phyloP scores from a whole-genome alignment of 495 filamentous ascomycete genomes.

The Hypoxylon cercidicola region DNA sequence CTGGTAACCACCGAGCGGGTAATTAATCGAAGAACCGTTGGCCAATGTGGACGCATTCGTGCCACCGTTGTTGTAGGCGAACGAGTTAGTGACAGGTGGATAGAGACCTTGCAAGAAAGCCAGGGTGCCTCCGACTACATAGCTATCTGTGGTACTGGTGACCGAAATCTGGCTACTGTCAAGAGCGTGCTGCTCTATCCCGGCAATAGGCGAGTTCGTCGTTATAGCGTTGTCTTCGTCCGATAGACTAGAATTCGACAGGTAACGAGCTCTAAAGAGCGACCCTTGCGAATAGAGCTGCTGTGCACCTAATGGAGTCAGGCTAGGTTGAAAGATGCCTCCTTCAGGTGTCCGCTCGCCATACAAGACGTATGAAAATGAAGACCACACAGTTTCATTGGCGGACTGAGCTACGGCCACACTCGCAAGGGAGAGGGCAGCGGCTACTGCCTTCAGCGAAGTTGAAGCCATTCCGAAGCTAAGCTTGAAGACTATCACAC shows the following conservation, averaged over 20 bases:
- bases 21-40: slow-evolving; percentile 48
- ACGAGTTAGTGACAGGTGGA: slow-evolving; percentile 46
- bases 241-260: slow-evolving; percentile 37
- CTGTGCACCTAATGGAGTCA: slow-evolving; percentile 57
- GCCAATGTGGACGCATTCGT: slow-evolving; percentile 40
- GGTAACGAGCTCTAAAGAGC: slow-evolving; percentile 51
- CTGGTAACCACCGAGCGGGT: slow-evolving; percentile 54
- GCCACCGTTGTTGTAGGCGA: slow-evolving; percentile 45
- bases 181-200: slow-evolving; percentile 48
- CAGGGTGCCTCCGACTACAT: slow-evolving; percentile 46
- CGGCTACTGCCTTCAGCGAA: slow-evolving; percentile 19
- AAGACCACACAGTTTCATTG: slow-evolving; percentile 58
- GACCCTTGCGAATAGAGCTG: slow-evolving; percentile 52
- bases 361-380: slow-evolving; percentile 52
- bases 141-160: slow-evolving; percentile 47
- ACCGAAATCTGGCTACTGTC: slow-evolving; percentile 53
- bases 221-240: slow-evolving; percentile 36
- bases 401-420: slow-evolving; percentile 37
- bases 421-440: slow-evolving; percentile 16
- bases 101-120: slow-evolving; percentile 59
- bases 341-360: slow-evolving; percentile 54
- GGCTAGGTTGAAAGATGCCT: slow-evolving; percentile 19
- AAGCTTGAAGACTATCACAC: not conserved
- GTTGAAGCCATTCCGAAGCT: slow-evolving; percentile 27
- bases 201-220: slow-evolving; percentile 45